Conservation (phyloP, 2,329 filamentous ascomycete species). For the Exophiala spinifera region DNA sequence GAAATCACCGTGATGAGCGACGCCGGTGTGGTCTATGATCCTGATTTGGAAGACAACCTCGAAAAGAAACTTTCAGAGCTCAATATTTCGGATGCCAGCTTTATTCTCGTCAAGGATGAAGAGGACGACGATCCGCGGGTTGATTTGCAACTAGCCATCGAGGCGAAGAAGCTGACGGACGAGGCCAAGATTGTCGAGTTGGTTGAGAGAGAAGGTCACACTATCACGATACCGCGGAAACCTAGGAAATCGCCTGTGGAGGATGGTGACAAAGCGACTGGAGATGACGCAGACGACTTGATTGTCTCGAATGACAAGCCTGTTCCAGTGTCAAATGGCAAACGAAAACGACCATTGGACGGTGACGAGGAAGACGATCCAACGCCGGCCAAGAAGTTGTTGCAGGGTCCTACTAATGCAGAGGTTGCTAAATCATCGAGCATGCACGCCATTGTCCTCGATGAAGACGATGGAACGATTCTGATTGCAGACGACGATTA, state of each 20-base stretch:
- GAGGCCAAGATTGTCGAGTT: conserved; percentile 42
- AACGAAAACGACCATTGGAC: conserved; percentile 23
- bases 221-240: conserved; percentile 47
- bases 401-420: conserved; percentile 13
- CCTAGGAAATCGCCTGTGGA: conserved; percentile 36
- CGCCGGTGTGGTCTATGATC: conserved; percentile 77
- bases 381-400: conserved; percentile 25
- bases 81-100: conserved; percentile 68
- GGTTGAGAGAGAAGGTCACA: conserved; percentile 31
- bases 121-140: conserved; percentile 63
- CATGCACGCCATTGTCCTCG: conserved; percentile 17
- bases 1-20: conserved; percentile 78
- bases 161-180: conserved; percentile 31
- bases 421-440: conserved; percentile 8
- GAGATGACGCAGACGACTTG: conserved; percentile 6
- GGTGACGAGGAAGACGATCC: conserved; percentile 19
- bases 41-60: conserved; percentile 83
- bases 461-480: conserved; percentile 25
- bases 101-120: conserved; percentile 80
- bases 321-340: conserved; percentile 8
- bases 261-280: conserved; percentile 8
- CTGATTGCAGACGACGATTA: conserved; percentile 24
- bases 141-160: conserved; percentile 67
- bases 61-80: conserved; percentile 74
- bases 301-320: conserved; percentile 10